Conservation (phyloP, 129 eudicot species). For the Arctium minus region DNA sequence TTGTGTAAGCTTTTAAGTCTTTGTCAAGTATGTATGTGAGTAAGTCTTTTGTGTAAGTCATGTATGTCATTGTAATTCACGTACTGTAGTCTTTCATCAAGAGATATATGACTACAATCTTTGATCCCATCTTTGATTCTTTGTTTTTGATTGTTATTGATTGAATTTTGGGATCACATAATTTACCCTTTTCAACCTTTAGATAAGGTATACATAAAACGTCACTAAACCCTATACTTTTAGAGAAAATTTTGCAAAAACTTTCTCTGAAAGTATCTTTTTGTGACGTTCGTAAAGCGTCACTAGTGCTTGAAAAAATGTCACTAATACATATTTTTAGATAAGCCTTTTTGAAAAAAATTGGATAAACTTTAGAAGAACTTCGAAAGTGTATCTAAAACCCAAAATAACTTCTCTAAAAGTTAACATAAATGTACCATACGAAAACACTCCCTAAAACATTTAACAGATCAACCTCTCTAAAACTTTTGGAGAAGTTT, state of each 20-base stretch:
- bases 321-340: background rate
- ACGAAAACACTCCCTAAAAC: no score
- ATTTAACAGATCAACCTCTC: background rate
- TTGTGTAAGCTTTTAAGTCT: no score
- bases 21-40: no score
- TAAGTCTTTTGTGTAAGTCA: no score
- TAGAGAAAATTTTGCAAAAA: background rate
- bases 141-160: no score
- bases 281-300: background rate
- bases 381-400: background rate
- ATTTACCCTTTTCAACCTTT: background rate
- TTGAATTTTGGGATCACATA: no score
- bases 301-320: background rate
- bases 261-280: background rate
- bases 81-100: no score
- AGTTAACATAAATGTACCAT: background rate
- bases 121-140: no score
- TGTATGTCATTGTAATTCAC: no score
- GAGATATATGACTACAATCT: no score
- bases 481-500: background rate
- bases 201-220: background rate
- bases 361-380: background rate
- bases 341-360: background rate
- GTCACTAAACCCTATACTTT: background rate
- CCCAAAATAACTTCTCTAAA: background rate